Base-by-base conservation (phyloP, 2,329 filamentous ascomycete genomes). In the Fusarium sp. region DNA sequence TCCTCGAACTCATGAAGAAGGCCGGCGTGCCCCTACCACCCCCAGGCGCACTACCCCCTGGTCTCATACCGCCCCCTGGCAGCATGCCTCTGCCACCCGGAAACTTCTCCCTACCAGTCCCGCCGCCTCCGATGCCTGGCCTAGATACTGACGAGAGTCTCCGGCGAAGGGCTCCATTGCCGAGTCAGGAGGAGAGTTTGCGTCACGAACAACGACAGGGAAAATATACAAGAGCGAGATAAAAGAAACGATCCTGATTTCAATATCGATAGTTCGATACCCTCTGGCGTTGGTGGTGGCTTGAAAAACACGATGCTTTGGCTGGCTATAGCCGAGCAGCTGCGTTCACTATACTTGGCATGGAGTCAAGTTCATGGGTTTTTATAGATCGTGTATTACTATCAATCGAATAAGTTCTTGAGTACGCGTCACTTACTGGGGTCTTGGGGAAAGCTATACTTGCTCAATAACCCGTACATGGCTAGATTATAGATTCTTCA, bases 111-210 rank as follows among this genome's bases (percentile, higher is more conserved):
- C 63, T 76, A 42, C 74, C 72, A 1, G 70, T 75, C 42, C 75
- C 76, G 25, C 79, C 72, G 54, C 79, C 70, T 62, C 78, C 66
- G 51, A 72, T 79, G 61, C 75, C 78, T 17, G 72, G 75, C 15
- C 63, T 61, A 35, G 68, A 71, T 6, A 72, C 55, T 47, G 71
- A 75, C 54, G 65, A 68, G 19, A 74, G n/a, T n/a, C 11, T 69
- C 31, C 72, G 76, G 6, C 77, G 86, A 15, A 82, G 89, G 58
- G 91, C 84, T 6, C 92, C 91, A 9, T 76, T 96, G 38, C 92
- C 92, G 0, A 93, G 91, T 72, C 92, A 96, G 76, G 87, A 91
- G 71, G 92, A 95, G 72, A 93, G 90, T 67, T 76, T 96, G 67
- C 85, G 88, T 66, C 86, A 89, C 74, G 91, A 94, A 75, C 92